phyloP scores from a whole-genome alignment of 169 alveolate genomes.

The Plasmodium fragile region DNA sequence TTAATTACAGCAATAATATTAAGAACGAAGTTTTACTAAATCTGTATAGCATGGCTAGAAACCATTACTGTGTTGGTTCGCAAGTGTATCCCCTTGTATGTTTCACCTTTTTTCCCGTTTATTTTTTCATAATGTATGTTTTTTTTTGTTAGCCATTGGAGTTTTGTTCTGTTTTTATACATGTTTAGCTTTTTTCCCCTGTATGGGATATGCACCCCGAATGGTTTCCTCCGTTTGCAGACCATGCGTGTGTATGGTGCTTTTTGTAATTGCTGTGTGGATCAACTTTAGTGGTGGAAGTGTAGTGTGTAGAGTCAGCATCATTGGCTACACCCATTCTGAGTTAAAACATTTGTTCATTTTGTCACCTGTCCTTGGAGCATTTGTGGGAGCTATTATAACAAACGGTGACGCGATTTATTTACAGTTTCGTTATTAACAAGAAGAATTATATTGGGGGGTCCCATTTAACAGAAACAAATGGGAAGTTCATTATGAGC shows the following conservation, averaged over 20 bases:
- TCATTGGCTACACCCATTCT: neutral
- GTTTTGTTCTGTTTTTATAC: neutral
- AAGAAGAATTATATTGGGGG: neutral
- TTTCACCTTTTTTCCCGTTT: conserved; percentile 62
- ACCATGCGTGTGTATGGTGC: neutral
- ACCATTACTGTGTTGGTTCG: conserved; percentile 71
- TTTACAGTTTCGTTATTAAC: neutral
- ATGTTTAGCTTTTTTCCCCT: neutral
- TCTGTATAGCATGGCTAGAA: conserved; percentile 57
- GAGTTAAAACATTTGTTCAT: neutral
- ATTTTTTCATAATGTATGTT: conserved; percentile 47
- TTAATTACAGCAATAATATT: conserved; percentile 25
- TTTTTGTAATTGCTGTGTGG: neutral
- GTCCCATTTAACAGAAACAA: neutral
- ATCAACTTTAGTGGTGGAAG: neutral
- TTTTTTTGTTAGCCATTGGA: conserved; percentile 33
- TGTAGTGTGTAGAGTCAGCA: neutral
- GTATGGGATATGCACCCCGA: neutral
- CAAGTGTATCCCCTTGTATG: conserved; percentile 51
- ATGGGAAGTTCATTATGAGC: neutral
- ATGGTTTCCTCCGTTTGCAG: neutral
- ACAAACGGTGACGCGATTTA: neutral
- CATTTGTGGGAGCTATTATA: neutral
- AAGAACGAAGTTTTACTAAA: conserved; percentile 56
- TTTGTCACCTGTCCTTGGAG: neutral